Base-by-base conservation (phyloP, 768 basidiomycete genomes). In the Auricularia cornea region DNA sequence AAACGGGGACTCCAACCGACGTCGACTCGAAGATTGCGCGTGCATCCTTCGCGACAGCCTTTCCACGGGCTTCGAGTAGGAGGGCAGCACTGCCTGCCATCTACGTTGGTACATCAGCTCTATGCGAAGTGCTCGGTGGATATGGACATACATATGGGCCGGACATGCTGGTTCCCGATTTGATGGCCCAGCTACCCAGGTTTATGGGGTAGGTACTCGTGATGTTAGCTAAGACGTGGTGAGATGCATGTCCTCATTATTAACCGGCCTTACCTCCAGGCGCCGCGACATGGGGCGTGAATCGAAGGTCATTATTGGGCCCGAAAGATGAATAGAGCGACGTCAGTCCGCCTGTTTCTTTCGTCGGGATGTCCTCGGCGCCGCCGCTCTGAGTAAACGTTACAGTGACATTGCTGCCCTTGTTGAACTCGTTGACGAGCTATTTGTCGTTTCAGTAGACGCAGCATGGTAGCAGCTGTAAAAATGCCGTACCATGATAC, bases 1-100 rank as follows among this genome's bases (percentile, higher is more conserved):
- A 79, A 3, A 78, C 79, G 1, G 78, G 66, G 1, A 84, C 71
- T 4, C 70, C 60, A 63, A 77, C 71, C 10, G 82, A 80, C 2
- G 83, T 85, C 2, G 80, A 79, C 71, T 83, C 78, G 61, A 83
- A 79, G 2, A 81, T 68, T 2, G 74, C 75, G 18, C 79, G 73
- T 23, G 76, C 76, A n/a, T 60, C 65, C n/a, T 59, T 66, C 0
- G 71, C 76, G 16, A 77, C 73, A 10, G 69, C 66, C 33, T 70
- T 79, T 1, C 80, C 80, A 62, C 77, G 77, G 26, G 71, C 76
- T 38, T 73, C 65, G 23, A 82, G 71, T 4, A 81, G 65, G 3
- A 83, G 75, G 29, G 80, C 81, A 29, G 79, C 70, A 40, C 75
- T 74, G 3, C 79, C 81, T 0, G 81, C 80, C 35, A 38, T 38